phyloP scores from a whole-genome alignment of 2,329 filamentous ascomycete genomes.

The Cladosporium austrohemisphaericum region DNA sequence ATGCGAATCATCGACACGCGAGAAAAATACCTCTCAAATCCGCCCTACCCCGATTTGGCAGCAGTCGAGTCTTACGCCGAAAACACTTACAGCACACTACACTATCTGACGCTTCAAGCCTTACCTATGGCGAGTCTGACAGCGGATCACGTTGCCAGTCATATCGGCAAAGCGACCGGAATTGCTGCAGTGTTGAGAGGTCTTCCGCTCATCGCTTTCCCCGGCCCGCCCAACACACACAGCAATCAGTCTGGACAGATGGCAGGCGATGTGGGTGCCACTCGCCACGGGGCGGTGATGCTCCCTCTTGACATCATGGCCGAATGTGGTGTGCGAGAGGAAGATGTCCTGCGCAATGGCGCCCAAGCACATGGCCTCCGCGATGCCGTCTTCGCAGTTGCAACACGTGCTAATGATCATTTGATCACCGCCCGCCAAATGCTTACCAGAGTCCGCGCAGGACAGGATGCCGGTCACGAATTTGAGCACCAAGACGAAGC shows the following conservation, averaged over 20 bases:
- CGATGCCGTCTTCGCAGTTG: conserved; percentile 87
- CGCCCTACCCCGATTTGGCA: conserved; percentile 70
- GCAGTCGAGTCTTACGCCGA: conserved; percentile 85
- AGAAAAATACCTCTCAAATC: conserved; percentile 77
- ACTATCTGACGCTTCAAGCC: conserved; percentile 80
- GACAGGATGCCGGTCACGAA: conserved; percentile 73
- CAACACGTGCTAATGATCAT: conserved; percentile 92
- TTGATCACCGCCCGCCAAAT: conserved; percentile 91
- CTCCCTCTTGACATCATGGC: conserved; percentile 89
- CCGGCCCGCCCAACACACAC: conserved; percentile 57
- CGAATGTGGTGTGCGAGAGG: conserved; percentile 73
- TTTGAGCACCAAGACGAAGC: conserved; percentile 83
- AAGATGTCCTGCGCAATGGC: conserved; percentile 81
- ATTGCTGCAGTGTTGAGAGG: conserved; percentile 85
- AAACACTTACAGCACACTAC: conserved; percentile 87
- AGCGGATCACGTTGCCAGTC: conserved; percentile 87
- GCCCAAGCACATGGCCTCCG: conserved; percentile 74
- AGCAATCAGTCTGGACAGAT: conserved; percentile 44
- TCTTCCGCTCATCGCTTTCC: conserved; percentile 81
- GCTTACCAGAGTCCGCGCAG: conserved; percentile 72
- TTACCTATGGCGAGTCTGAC: conserved; percentile 77
- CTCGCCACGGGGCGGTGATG: conserved; percentile 63
- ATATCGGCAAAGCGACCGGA: conserved; percentile 90
- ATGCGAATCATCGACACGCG: conserved; percentile 73
- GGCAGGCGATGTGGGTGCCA: conserved; percentile 38